Evolutionary conservation across 805 yeast species (phyloP), one percentile per base, ranked within the genome.

Genomic region (Cyberlindnera xylosilytica): DNA sequence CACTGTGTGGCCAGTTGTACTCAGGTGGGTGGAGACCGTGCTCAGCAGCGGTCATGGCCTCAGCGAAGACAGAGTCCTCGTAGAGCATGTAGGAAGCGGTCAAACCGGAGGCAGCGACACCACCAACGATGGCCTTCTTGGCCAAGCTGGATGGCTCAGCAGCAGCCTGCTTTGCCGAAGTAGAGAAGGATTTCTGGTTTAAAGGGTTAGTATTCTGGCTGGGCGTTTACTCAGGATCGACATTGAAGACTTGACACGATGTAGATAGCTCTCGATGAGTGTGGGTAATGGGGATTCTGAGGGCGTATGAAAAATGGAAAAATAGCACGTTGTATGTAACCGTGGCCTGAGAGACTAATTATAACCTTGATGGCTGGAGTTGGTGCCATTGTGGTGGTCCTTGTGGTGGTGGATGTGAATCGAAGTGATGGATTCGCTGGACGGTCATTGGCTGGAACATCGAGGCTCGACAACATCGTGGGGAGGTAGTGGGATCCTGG

Each of bases 1-100:
- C 97, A 60, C 78, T 81, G 71, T 91, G 98, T 34, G 96, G 77
- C 98, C 98, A 93, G 44, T 80, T 84, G 66, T 76, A 90, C 45
- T 81, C 81, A 51, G 98, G 96, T 28, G 99, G 83, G 68, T 93
- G 99, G 64, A 93, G 78, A 56, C 99, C 99, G 72, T 93, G 98
- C 73, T 93, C 99, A 55, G 98, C 97, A 54, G 93, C 95, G 43
- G 99, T 90, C 95, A 91, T 86, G 62, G 98, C 98, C 60, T 78
- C 81, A 45, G 97, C 97, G 50, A 88, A 81, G 66, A 81, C 78
- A 23, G 89, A 75, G 66, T 88, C 96, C 61, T 86, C 79, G 71
- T 88, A 88, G 61, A 86, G 72, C 60, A 84, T 71, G 65, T 83
- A 85, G 45, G 93, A 84, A 36, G 95, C 88, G 45, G 87, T 76